Conservation (phyloP, 345 rosid genomes). For the Populus deltoides region DNA sequence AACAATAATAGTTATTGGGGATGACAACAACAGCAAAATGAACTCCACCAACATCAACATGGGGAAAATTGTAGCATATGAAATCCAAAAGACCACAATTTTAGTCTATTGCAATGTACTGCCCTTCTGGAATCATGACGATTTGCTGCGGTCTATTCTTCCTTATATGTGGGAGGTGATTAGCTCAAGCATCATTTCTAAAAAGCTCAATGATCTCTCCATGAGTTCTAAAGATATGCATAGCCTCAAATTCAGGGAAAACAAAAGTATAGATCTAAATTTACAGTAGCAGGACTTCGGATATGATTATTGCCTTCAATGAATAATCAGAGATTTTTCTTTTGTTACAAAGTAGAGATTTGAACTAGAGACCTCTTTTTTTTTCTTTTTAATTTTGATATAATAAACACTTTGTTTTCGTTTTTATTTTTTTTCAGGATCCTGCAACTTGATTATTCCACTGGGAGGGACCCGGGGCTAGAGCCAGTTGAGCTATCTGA, state of each 20-base stretch:
- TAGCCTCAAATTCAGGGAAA: background rate
- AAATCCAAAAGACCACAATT: background rate
- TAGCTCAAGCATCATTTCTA: background rate
- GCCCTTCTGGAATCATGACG: background rate
- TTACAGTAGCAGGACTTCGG: background rate
- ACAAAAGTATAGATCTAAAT: background rate
- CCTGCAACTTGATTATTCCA: too few relatives aligned
- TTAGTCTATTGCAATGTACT: background rate
- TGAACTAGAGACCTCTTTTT: too few relatives aligned
- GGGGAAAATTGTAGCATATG: background rate
- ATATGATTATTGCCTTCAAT: background rate
- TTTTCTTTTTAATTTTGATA: too few relatives aligned
- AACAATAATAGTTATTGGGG: background rate
- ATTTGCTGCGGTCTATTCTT: background rate
- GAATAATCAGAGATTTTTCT: background rate
- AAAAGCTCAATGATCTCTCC: background rate
- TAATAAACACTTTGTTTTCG: too few relatives aligned
- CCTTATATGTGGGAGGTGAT: background rate
- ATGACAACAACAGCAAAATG: background rate
- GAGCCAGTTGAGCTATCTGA: too few relatives aligned
- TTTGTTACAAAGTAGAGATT: too few relatives aligned
- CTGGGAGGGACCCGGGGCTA: too few relatives aligned
- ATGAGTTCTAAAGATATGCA: background rate
- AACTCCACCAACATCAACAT: background rate
- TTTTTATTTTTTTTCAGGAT: too few relatives aligned